Evolutionary conservation across 495 filamentous ascomycete species (phyloP).

Genomic region (Saxophila tyrrhenica): DNA sequence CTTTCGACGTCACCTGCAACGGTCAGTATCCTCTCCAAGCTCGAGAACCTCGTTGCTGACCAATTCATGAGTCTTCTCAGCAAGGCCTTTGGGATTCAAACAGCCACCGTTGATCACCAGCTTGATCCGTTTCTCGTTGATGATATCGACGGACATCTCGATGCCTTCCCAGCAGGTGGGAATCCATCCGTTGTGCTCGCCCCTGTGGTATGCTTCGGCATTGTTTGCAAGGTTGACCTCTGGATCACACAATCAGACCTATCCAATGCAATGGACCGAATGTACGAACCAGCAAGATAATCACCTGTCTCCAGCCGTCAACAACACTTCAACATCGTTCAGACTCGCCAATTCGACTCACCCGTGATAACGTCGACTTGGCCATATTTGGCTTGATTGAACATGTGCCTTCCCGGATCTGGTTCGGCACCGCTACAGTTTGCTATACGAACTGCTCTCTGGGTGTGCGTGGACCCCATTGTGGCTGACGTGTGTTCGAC

Average conservation of each 20-base stretch:
- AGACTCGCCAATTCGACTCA: background rate
- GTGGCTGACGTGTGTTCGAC: slow-evolving; percentile 1
- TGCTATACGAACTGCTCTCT: slow-evolving; percentile 35
- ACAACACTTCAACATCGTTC: too few relatives aligned
- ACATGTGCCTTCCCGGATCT: slow-evolving; percentile 37
- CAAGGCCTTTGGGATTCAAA: slow-evolving; percentile 34
- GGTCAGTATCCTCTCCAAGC: background rate
- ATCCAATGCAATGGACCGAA: background rate
- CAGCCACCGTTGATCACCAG: slow-evolving; percentile 38
- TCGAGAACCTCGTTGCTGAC: slow-evolving; percentile 19
- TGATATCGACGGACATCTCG: slow-evolving; percentile 34
- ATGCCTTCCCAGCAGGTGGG: slow-evolving; percentile 37
- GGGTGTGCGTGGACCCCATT: slow-evolving; percentile 10
- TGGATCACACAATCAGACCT: slow-evolving; percentile 3
- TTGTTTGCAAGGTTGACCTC: slow-evolving; percentile 40
- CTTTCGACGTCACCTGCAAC: slow-evolving; percentile 30
- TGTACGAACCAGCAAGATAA: slow-evolving; percentile 39
- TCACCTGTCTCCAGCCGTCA: too few relatives aligned
- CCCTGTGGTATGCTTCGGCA: slow-evolving; percentile 29
- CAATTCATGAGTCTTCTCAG: slow-evolving; percentile 28
- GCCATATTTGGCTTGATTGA: slow-evolving; percentile 34
- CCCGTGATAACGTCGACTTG: slow-evolving; percentile 42
- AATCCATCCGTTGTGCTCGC: slow-evolving; percentile 34
- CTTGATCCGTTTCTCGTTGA: slow-evolving; percentile 34
- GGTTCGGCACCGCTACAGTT: slow-evolving; percentile 38